Base-by-base conservation (phyloP, 2,329 filamentous ascomycete species). In the Aspergillus ochraceus region DNA sequence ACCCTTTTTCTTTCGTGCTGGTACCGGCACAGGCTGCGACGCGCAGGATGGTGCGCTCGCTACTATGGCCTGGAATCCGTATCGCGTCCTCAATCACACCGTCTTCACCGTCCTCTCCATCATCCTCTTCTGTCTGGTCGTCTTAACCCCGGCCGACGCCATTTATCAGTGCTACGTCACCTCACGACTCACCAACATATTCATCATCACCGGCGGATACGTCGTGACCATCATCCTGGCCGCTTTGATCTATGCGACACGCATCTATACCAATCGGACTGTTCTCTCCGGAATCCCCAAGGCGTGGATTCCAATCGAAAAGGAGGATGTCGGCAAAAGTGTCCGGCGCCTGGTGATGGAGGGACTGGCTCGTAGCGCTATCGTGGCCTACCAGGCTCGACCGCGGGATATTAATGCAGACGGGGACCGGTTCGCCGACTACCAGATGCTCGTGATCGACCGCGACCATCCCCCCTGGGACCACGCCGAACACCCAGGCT, bases 211-310 rank as follows among this genome's bases (percentile, higher is more conserved):
- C 56, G 87, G 90, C 60, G 84, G 85, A 68, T 96, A 96, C 72
- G 77, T 93, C 58, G 79, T 92, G 52, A 92, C 91, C 14, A 80
- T 89, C 50, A 62, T 90, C 50, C 78, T 92, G 55, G 85, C 91
- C 49, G 76, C 86, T 49, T 86, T 96, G 68, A 86, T 97, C 69
- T 97, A 96, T 74, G 84, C 88, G 57, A 86, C 88, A 55, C 84
- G 95, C n/a, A 84, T 97, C 20, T 97, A 94, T 77, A 91, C 94
- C 55, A 96, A 91, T 70, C 87, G 91, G 63, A 90, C 84, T 50
- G 87, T 90, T 9, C 83, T 98, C 9, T 86, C 88, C 19, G 88
- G 86, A 4, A 97, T 99, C 60, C 95, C 95, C 1, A 95, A 94
- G 74, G 81, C 86, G 56, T 96, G 91, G 84, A 85, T 97, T 17